Percentiles rank a stretch among this genome's conserved stretches.
phyloP scores from a whole-genome alignment of 1,284 basidiomycete species.

The Papiliotrema nemorosa region DNA sequence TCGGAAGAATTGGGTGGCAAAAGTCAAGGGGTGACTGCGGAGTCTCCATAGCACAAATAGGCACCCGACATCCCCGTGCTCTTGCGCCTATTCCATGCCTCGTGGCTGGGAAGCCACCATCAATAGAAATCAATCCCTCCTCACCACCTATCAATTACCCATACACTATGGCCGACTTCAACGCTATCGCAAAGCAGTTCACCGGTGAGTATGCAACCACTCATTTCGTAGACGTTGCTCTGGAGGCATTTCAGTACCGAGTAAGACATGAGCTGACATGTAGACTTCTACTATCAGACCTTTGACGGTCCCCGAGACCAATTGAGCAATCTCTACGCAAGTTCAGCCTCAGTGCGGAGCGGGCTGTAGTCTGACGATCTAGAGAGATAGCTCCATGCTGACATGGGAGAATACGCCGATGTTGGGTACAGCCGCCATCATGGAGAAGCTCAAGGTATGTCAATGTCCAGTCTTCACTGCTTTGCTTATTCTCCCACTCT shows the following conservation, averaged over 20 bases:
- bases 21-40: no score
- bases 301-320: constrained; percentile 44
- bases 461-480: constrained; percentile 32
- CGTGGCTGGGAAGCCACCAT: no score
- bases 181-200: constrained; percentile 57
- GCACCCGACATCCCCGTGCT: no score
- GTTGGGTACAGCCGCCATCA: constrained; percentile 61
- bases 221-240: no score
- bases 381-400: constrained; percentile 85
- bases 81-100: no score
- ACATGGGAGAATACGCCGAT: constrained; percentile 73
- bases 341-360: constrained; percentile 8
- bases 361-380: neutral
- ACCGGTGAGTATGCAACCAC: constrained; percentile 33
- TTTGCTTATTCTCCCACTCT: neutral
- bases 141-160: neutral
- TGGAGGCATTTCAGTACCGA: no score
- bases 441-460: constrained; percentile 73
- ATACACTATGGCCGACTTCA: constrained; percentile 67
- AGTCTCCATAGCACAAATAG: no score
- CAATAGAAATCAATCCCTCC: neutral
- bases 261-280: constrained; percentile 1
- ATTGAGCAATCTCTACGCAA: constrained; percentile 46
- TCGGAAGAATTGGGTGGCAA: no score
- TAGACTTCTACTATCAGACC: constrained; percentile 50